These are phyloP conservation scores for Solanum aculeatissimum DNA, from an alignment of 305 asterid species.

Conservation along the genomic window DNA sequence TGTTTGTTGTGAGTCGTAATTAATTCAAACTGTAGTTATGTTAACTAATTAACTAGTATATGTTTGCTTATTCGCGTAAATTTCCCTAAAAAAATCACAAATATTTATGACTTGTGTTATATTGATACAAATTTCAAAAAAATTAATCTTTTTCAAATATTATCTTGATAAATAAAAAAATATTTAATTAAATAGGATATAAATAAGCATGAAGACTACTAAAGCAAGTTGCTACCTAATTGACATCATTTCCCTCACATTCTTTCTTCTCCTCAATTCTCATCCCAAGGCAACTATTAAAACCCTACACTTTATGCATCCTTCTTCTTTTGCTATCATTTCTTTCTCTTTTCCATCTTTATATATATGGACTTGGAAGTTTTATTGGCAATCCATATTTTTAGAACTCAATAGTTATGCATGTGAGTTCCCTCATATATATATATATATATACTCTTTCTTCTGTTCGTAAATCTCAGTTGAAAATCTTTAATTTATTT, in stretches of 20 bases:
- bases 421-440: not conserved
- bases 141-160: too few relatives aligned
- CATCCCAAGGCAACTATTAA: not conserved
- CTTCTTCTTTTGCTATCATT: not conserved
- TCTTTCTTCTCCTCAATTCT: not conserved
- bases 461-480: too few relatives aligned
- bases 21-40: too few relatives aligned
- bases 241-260: not conserved
- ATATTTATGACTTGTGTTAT: too few relatives aligned
- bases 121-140: too few relatives aligned
- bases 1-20: too few relatives aligned
- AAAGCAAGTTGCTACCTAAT: not conserved
- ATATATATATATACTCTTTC: too few relatives aligned
- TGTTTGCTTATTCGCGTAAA: too few relatives aligned
- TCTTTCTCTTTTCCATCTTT: not conserved
- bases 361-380: not conserved
- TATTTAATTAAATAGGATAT: not conserved
- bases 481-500: too few relatives aligned
- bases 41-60: too few relatives aligned
- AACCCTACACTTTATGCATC: not conserved
- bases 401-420: not conserved
- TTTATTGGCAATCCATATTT: not conserved
- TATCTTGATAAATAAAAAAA: too few relatives aligned
- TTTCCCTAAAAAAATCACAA: too few relatives aligned
- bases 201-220: not conserved